Evolutionary conservation across 306 rosid genomes (phyloP), one percentile per base, ranked within the genome.

Genomic region (Trifolium repens): DNA sequence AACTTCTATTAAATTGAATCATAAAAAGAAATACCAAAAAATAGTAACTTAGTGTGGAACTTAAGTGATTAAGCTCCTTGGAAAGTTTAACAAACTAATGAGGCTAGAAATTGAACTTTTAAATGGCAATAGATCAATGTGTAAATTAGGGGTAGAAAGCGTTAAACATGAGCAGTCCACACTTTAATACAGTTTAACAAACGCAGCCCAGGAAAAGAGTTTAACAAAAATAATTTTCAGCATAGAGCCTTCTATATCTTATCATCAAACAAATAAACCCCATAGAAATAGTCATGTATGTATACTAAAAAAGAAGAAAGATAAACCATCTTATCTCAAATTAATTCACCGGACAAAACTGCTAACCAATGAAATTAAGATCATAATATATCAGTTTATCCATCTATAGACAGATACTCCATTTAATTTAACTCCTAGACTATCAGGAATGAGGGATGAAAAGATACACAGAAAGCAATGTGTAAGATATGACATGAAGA

Each of bases 191-290:
- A 27, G 76, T 46, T 73, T 37, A 59, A 39, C 79, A 58, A 74
- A 35, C 11, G 16, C 15, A 9, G 49, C 75, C 65, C 5, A 67
- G 65, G 78, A 73, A 73, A 63, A 73, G 26, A 73, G 65, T 65
- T 13, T 3, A 78, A 53, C 27, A 44, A 3, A 58, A 40, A 46
- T 6, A 34, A 43, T 37, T 9, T 43, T 32, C 61, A 57, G 8
- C 8, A 57, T 7, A 58, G 62, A 44, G 53, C 24, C 24, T 22
- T 22, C 24, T 42, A 42, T 42, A 42, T 42, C 2, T 42, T 10
- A 42, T 42, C 14, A 43, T 43, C 13, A 0, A 42, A 9, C 46
- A 42, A 42, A 42, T 43, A 44, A 44, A 44, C 50, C 50, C 50
- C 50, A 11, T 12, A 43, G 15, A 43, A 43, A 43, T 43, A 43